These are phyloP conservation scores for Exutisphaerella laricina DNA, from an alignment of 2,329 filamentous ascomycete genomes.

Conservation along the genomic window DNA sequence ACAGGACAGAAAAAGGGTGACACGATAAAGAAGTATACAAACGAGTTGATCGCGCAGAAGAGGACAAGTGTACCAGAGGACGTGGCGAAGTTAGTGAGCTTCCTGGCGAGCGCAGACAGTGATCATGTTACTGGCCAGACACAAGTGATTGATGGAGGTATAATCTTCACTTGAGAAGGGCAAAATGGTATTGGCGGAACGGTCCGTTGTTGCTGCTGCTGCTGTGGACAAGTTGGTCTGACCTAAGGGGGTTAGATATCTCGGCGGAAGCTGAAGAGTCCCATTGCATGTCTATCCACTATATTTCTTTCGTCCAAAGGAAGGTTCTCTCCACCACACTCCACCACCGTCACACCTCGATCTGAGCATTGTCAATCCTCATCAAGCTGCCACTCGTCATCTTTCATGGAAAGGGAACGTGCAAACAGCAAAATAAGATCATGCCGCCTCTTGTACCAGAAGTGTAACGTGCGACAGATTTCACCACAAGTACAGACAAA, in stretches of 20 bases:
- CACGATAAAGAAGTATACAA: conserved; percentile 49
- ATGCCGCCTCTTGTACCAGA: neutral
- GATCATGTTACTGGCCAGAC: conserved; percentile 58
- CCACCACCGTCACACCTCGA: neutral
- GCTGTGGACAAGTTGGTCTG: too few species aligned
- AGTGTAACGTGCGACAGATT: neutral
- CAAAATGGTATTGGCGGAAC: too few species aligned
- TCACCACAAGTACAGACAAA: conserved; percentile 4
- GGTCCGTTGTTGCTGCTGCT: too few species aligned
- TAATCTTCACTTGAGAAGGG: conserved; percentile 31
- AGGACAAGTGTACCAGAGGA: conserved; percentile 58
- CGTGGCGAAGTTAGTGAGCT: conserved; percentile 58
- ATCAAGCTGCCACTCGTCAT: too few species aligned
- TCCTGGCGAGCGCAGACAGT: conserved; percentile 53
- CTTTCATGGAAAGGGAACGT: neutral
- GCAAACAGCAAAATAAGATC: neutral
- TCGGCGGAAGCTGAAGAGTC: too few species aligned
- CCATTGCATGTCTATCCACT: conserved; percentile 11
- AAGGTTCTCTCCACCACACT: neutral
- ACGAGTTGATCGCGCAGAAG: conserved; percentile 52
- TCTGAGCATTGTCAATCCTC: conserved; percentile 1
- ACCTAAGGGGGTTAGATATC: too few species aligned
- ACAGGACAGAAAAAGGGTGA: conserved; percentile 43
- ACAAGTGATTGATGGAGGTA: conserved; percentile 46
- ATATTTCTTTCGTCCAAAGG: conserved; percentile 9